Evolutionary conservation across 2,329 filamentous ascomycete species (phyloP).

Genomic region (Dothidotthia symphoricarpi): DNA sequence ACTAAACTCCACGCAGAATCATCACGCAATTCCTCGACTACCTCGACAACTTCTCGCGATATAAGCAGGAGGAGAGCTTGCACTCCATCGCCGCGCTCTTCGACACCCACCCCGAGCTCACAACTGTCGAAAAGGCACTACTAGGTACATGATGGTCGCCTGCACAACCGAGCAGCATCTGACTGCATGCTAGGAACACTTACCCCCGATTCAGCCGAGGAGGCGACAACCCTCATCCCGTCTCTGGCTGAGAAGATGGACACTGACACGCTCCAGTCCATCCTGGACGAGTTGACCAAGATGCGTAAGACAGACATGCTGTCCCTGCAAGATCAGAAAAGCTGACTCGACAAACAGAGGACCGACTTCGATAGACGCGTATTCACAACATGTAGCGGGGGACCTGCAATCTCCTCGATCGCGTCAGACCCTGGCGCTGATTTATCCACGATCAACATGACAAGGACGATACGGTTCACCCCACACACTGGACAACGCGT

Average conservation of each 20-base stretch:
- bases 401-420: too few species aligned
- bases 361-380: conserved; percentile 5
- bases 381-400: too few species aligned
- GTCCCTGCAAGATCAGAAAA: too few species aligned
- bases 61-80: conserved; percentile 92
- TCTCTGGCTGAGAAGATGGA: conserved; percentile 84
- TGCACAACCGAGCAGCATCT: conserved; percentile 6
- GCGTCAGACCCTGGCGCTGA: too few species aligned
- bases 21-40: conserved; percentile 88
- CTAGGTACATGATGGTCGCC: conserved; percentile 61
- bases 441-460: too few species aligned
- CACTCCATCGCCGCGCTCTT: conserved; percentile 90
- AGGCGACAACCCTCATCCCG: conserved; percentile 94
- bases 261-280: conserved; percentile 81
- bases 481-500: too few species aligned
- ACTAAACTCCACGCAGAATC: conserved; percentile 54
- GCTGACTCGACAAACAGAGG: conserved; percentile 1
- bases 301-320: conserved; percentile 49
- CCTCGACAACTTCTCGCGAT: conserved; percentile 89
- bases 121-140: conserved; percentile 91
- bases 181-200: conserved; percentile 65
- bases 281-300: conserved; percentile 89
- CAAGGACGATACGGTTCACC: too few species aligned
- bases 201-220: conserved; percentile 88
- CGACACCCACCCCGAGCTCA: conserved; percentile 73